A percentile compares a stretch with the other conserved stretches of the same genome.
Evolutionary conservation across 2,329 filamentous ascomycete species (phyloP).

Genomic region (Calonectria fujianensis): DNA sequence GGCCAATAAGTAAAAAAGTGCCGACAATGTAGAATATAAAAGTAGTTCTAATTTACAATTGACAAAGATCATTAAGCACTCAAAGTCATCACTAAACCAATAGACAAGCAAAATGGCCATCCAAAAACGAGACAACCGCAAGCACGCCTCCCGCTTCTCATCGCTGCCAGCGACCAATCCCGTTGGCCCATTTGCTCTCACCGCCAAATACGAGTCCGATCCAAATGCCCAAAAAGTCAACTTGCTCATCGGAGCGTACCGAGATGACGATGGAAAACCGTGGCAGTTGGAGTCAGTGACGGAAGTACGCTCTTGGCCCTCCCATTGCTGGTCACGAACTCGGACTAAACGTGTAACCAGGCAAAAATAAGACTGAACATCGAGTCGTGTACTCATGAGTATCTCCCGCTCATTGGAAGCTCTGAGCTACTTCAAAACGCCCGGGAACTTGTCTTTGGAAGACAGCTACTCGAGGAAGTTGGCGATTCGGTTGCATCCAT

Average conservation of each 20-base stretch:
- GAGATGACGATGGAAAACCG: slow-evolving; percentile 15
- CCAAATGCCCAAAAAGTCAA: slow-evolving; percentile 5
- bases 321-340: not conserved
- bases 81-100: not conserved
- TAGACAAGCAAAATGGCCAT: slow-evolving; percentile 13
- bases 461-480: not conserved
- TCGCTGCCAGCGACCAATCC: not conserved
- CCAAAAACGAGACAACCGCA: not conserved
- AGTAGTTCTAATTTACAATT: not conserved
- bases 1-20: not conserved
- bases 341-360: not conserved
- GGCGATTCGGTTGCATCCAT: slow-evolving; percentile 51
- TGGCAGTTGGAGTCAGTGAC: slow-evolving; percentile 6
- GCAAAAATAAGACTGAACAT: slow-evolving; percentile 14
- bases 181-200: slow-evolving; percentile 15
- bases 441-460: not conserved
- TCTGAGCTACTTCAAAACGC: not conserved
- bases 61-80: not conserved
- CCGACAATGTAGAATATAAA: not conserved
- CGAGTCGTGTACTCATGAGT: slow-evolving; percentile 20
- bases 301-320: not conserved
- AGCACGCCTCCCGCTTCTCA: slow-evolving; percentile 18
- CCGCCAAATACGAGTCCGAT: slow-evolving; percentile 10
- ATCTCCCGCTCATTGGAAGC: slow-evolving; percentile 8
- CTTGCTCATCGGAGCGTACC: slow-evolving; percentile 19